Base-by-base conservation (phyloP, 495 filamentous ascomycete species). In the Aspergillus steynii region DNA sequence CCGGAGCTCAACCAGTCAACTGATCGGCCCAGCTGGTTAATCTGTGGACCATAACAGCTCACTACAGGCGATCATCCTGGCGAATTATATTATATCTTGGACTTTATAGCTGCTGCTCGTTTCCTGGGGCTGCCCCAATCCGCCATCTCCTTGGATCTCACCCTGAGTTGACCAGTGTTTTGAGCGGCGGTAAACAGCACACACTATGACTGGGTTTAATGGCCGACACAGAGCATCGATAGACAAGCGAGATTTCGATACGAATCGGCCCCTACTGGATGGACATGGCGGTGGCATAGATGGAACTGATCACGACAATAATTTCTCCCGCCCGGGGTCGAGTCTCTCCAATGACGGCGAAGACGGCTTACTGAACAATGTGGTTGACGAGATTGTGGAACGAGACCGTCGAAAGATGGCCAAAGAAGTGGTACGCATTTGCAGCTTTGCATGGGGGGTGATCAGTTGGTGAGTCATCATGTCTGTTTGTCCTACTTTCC, bases 161-260 rank as follows among this genome's bases (percentile, higher is more conserved):
- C n/a, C 49, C 15, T n/a, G 5, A 8, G 49, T 27, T 50, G 25
- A 50, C 15, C 26, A 42, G 15, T 15, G 12, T 32, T 15, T 15
- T 5, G 27, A 2, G 7, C 49, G 14, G 50, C 37, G 14, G 50
- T 28, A 46, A 31, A 26, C 53, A 47, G 29, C 12, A 59, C 49
- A 6, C 63, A 71, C 28, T 3, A 77, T 77, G 75, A 55, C 74
- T 12, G 61, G 57, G 34, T 66, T 68, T n/a, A 67, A 69, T 55
- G 64, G 68, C 54, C 70, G 67, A 47, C 15, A 46, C 37, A 56
- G 61, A 42, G 29, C 65, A 9, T 26, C 61, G 42, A 77, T 79
- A 64, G 84, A 84, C 72, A 86, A 85, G 71, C 83, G 86, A 59
- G 86, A 89, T 72, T 89, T 86, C 69, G 82, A 83, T 61, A 71